Conservation (phyloP, 2,329 filamentous ascomycete species). For the Pestalotiopsis sp. region DNA sequence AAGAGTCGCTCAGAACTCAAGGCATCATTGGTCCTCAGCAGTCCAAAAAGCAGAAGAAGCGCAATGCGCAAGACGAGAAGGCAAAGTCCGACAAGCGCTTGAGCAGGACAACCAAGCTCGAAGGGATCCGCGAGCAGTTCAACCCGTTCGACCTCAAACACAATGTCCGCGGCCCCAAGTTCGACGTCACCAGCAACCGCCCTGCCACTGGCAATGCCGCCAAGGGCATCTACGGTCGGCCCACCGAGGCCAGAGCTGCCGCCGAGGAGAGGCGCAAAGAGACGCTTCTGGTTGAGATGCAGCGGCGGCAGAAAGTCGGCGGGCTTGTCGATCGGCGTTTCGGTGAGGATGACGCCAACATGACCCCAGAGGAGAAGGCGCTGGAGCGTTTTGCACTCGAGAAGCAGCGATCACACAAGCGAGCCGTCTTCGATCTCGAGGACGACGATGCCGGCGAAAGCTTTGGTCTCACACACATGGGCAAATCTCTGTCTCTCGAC, state of each 20-base stretch:
- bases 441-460: conserved; percentile 70
- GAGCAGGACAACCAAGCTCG: conserved; percentile 75
- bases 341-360: conserved; percentile 90
- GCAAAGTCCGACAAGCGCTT: conserved; percentile 72
- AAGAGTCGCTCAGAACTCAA: conserved; percentile 84
- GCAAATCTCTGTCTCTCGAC: conserved; percentile 70
- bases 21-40: conserved; percentile 90
- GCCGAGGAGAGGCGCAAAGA: conserved; percentile 86
- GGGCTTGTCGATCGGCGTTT: conserved; percentile 92
- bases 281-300: conserved; percentile 88
- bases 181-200: conserved; percentile 75
- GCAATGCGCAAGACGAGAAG: conserved; percentile 66
- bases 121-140: conserved; percentile 90
- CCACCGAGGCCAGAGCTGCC: conserved; percentile 80
- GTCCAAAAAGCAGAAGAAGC: conserved; percentile 91
- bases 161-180: conserved; percentile 76
- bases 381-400: conserved; percentile 88
- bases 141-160: conserved; percentile 97
- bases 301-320: conserved; percentile 85
- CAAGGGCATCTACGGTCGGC: conserved; percentile 69
- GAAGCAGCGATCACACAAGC: conserved; percentile 78
- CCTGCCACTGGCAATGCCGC: conserved; percentile 52
- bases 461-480: conserved; percentile 77
- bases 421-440: conserved; percentile 86
- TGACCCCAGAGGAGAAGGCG: conserved; percentile 92